A percentile compares a stretch with the other conserved stretches of the same genome.
Evolutionary conservation across 768 basidiomycete species (phyloP).

Genomic region (Lactifluus piperatus): DNA sequence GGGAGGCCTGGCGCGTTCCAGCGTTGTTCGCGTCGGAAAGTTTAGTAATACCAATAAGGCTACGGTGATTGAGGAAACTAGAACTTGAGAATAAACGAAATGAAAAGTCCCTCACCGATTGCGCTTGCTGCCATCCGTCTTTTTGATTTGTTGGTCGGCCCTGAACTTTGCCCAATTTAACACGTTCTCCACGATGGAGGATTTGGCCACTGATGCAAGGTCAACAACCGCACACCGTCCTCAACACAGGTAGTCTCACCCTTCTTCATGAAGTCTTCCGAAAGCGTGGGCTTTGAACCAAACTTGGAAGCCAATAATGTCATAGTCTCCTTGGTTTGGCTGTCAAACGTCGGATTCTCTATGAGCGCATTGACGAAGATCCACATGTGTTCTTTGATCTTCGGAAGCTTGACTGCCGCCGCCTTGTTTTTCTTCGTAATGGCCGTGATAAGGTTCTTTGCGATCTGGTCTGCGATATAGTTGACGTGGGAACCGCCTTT

Average conservation of each 20-base stretch:
- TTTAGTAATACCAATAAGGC: conserved; percentile 86
- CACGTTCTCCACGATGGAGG: conserved; percentile 84
- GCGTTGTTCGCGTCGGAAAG: conserved; percentile 97
- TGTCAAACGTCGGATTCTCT: conserved; percentile 98
- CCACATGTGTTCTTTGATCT: conserved; percentile 98
- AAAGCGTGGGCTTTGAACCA: conserved; percentile 72
- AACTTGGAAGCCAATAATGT: conserved; percentile 85
- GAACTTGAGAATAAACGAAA: background rate
- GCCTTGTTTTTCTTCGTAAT: conserved; percentile 98
- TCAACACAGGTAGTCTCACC: conserved; percentile 37
- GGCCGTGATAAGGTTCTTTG: conserved; percentile 69
- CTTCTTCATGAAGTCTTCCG: conserved; percentile 96
- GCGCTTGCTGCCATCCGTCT: conserved; percentile 88
- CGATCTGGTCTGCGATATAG: conserved; percentile 78
- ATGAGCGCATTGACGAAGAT: conserved; percentile 93
- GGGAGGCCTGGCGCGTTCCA: conserved; percentile 67
- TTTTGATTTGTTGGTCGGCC: conserved; percentile 93
- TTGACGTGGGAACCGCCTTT: conserved; percentile 95
- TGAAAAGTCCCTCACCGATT: conserved; percentile 46
- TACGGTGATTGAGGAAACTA: conserved; percentile 26
- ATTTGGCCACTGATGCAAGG: conserved; percentile 59
- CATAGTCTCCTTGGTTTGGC: conserved; percentile 95
- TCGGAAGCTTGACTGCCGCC: conserved; percentile 85
- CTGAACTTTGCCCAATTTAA: conserved; percentile 96
- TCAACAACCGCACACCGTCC: background rate